Conservation (phyloP, 1,139 yeast genomes). For the Scheffersomyces parashehatae region DNA sequence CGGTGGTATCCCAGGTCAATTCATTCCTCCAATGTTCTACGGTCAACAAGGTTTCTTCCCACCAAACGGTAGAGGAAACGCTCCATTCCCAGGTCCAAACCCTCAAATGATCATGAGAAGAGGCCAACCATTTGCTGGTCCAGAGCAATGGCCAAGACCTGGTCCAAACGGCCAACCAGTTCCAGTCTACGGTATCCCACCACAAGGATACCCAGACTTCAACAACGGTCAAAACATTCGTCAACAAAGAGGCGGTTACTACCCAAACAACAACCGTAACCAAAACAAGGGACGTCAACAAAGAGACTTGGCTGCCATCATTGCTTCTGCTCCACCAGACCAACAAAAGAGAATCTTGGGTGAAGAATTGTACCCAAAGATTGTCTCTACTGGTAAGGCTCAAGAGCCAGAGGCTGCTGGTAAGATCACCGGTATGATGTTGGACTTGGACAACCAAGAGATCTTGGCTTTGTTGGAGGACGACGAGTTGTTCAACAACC, state of each 20-base stretch:
- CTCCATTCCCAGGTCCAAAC: conserved; percentile 84
- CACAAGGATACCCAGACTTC: conserved; percentile 64
- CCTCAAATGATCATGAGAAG: conserved; percentile 84
- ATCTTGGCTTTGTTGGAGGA: conserved; percentile 86
- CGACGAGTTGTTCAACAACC: conserved; percentile 85
- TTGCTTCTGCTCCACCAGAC: conserved; percentile 71
- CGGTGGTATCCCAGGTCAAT: conserved; percentile 93
- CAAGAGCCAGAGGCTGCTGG: conserved; percentile 95
- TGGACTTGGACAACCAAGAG: conserved; percentile 92
- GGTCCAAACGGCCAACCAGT: conserved; percentile 83
- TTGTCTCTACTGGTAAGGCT: conserved; percentile 83
- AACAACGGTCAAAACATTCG: conserved; percentile 48
- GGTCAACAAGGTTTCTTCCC: conserved; percentile 84
- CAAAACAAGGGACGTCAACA: conserved; percentile 36
- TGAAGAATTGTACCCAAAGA: conserved; percentile 95
- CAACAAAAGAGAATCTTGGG: conserved; percentile 97
- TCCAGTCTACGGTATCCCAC: conserved; percentile 82
- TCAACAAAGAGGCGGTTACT: conserved; percentile 42
- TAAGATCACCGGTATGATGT: conserved; percentile 98
- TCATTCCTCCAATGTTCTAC: conserved; percentile 94
- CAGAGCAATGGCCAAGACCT: conserved; percentile 75
- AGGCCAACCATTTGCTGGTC: conserved; percentile 53
- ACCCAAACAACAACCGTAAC: conserved; percentile 43
- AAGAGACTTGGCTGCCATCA: conserved; percentile 56
- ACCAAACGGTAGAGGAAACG: conserved; percentile 79